Conservation (phyloP, 352 stramenopile species). For the Phytophthora agathidicida region DNA sequence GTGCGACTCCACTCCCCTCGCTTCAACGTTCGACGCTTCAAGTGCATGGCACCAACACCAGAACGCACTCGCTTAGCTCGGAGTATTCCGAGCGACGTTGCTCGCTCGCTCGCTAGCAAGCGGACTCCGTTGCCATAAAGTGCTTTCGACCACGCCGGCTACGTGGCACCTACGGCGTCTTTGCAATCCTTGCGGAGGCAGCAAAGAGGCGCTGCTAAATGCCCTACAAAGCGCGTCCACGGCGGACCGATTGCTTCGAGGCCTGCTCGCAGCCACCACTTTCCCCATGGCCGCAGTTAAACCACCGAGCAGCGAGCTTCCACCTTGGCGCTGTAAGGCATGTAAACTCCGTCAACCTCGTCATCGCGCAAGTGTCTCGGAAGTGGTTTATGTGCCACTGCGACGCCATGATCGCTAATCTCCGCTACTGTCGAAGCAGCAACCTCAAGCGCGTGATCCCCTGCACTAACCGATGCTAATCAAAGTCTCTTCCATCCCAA, state of each 20-base stretch:
- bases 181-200: conserved; percentile 12
- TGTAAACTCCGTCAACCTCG: conserved; percentile 16
- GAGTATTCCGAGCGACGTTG: too few species aligned
- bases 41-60: too few species aligned
- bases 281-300: conserved; percentile 9
- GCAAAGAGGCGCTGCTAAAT: conserved; percentile 21
- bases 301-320: neutral
- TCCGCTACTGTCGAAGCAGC: neutral
- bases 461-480: neutral
- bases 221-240: conserved; percentile 26
- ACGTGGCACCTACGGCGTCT: conserved; percentile 11
- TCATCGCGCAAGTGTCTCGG: conserved; percentile 13
- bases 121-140: too few species aligned
- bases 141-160: conserved; percentile 4
- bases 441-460: neutral
- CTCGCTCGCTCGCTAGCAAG: too few species aligned
- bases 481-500: neutral
- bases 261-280: conserved; percentile 26
- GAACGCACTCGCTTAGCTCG: too few species aligned
- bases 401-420: neutral
- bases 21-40: too few species aligned
- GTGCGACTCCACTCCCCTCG: too few species aligned
- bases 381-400: conserved; percentile 23
- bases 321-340: neutral
- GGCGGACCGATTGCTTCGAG: conserved; percentile 22